Base-by-base conservation (phyloP, 306 rosid species). In the Castanopsis chinensis region DNA sequence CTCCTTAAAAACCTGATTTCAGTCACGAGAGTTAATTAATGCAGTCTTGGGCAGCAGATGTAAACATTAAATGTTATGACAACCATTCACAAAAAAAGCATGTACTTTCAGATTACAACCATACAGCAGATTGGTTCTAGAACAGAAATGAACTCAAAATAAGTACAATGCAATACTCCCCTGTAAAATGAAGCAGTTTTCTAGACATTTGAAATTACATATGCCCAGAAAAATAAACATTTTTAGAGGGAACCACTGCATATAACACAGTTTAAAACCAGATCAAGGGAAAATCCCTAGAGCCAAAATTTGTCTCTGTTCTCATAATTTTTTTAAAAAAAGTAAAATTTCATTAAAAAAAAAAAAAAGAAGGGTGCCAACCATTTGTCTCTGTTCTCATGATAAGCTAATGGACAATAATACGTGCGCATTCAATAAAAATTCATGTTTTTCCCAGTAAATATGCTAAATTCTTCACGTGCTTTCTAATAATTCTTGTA, bases 1-100 rank as follows among this genome's bases (percentile, higher is more conserved):
- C 91, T 92, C 97, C 89, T 95, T 92, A 59, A 86, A 91, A 76
- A 85, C 89, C 98, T 92, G 97, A 64, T 72, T 77, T 6, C 74
- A 59, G 83, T 72, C 71, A 77, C 70, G 28, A 35, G 53, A 58
- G 59, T n/a, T 77, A 57, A 82, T 75, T 21, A 80, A 71, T 33
- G 68, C 67, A 65, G 43, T 41, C 83, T 76, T 73, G 6, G 80
- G 71, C 6, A 71, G 49, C 41, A 71, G 64, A 73, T 23, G 76
- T 73, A 35, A 85, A 70, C 11, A 80, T 60, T 49, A 8, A 80
- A 68, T 32, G 25, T n/a, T 17, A 77, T 51, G 58, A 78, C 61
- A 82, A 80, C 53, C 70, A 60, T 69, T 53, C 59, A 20, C 13
- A 76, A 73, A 73, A 80, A 57, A 74, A 80, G 75, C 78, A 80